Base-by-base conservation (phyloP, 2,329 filamentous ascomycete species). In the Clarireedia monteithiana region DNA sequence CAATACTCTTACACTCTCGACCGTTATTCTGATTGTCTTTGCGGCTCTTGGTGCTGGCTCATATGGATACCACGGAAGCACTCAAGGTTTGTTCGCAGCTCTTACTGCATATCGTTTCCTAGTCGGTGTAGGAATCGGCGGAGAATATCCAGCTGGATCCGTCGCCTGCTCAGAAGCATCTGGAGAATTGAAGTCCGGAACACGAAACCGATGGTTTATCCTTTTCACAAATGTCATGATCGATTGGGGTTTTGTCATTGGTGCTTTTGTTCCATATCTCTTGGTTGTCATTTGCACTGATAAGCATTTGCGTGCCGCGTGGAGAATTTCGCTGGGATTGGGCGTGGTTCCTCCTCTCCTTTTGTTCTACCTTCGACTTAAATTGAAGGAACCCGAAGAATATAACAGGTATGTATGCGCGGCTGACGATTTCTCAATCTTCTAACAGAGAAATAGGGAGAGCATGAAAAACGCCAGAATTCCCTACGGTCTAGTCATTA, bases 221-320 rank as follows among this genome's bases (percentile, higher is more conserved):
- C 77, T 95, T 61, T 95, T 94, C 70, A 95, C 89, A 48, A 95
- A 95, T 71, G 83, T 87, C 24, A 88, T 91, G 76, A 95, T 95
- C 58, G 89, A 95, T 67, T 81, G 83, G 53, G 91, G 89, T 0
- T 96, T 95, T 62, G 63, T 66, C 1, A 76, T 92, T 55, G 85
- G 89, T 7, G 85, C 88, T 0, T 82, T 95, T 59, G 83, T 94
- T 1, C 88, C 90, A 0, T 84, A 84, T 72, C 74, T 87, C 47
- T 70, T 86, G 27, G 78, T 82, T 12, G 63, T 82, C 63, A 80
- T 84, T 23, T 76, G 78, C 56, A 64, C 64, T 0, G 62, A 68
- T 62, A 71, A 78, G 7, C 84, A 92, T 67, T 77, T 86, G 50
- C 79, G 83, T 57, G 85, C 83, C 26, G 89, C 89, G 42, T 96